Evolutionary conservation across 441 rosid genomes (phyloP).

Genomic region (Gossypium davidsonii): DNA sequence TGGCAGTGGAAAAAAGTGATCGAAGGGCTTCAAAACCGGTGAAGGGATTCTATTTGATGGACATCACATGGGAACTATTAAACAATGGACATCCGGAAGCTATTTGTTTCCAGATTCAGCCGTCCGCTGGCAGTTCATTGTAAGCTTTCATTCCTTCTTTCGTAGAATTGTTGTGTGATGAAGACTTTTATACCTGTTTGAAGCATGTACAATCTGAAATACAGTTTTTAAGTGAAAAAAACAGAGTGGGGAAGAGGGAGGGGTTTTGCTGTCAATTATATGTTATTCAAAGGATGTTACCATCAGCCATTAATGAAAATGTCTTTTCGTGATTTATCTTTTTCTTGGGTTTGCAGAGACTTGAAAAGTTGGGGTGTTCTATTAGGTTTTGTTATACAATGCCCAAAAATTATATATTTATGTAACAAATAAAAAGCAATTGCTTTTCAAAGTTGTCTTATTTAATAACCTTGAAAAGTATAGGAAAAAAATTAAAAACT

Average conservation of each 20-base stretch:
- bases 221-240: conserved; percentile 8
- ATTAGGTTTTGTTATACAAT: not conserved
- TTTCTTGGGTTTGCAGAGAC: not conserved
- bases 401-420: not conserved
- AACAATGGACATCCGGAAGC: conserved; percentile 13
- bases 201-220: conserved; percentile 13
- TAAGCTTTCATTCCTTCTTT: conserved; percentile 10
- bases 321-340: not conserved
- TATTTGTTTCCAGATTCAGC: conserved; percentile 20
- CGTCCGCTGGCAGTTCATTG: conserved; percentile 10
- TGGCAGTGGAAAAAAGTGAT: conserved; percentile 96
- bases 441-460: too few species aligned
- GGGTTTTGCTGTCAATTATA: conserved; percentile 7
- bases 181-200: conserved; percentile 8
- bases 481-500: not conserved
- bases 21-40: conserved; percentile 79
- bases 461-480: too few species aligned
- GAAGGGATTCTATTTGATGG: conserved; percentile 16
- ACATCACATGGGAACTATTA: conserved; percentile 16
- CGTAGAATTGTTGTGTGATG: conserved; percentile 7
- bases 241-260: not conserved
- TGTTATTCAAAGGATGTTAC: conserved; percentile 16
- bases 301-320: conserved; percentile 23
- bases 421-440: too few species aligned
- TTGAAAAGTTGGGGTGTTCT: not conserved